phyloP scores from a whole-genome alignment of 192 early-diverging fungal species.

The Coemansia sp. region DNA sequence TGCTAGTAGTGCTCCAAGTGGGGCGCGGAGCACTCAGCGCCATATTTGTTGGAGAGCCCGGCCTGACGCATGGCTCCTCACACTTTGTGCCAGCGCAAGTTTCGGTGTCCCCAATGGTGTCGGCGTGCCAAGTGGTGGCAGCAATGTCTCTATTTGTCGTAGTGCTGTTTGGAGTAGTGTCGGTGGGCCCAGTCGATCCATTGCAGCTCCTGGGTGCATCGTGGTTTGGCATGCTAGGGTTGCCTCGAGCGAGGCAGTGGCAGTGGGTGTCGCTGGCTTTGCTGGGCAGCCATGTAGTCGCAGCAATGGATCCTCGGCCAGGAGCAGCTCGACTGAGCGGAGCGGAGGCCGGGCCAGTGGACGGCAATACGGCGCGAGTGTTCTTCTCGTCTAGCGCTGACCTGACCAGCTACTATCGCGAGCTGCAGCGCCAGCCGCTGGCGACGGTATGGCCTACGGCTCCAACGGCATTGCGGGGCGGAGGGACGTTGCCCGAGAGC shows the following conservation, averaged over 20 bases:
- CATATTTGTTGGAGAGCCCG: constrained; percentile 51
- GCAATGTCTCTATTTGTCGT: constrained; percentile 42
- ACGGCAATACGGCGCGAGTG: constrained; percentile 35
- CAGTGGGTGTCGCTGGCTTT: constrained; percentile 28
- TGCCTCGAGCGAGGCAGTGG: constrained; percentile 50
- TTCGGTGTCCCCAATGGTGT: constrained; percentile 22
- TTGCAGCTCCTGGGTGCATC: constrained; percentile 26
- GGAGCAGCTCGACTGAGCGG: background rate
- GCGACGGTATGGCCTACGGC: constrained; percentile 8
- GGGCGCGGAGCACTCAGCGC: constrained; percentile 52
- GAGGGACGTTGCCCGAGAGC: constrained; percentile 32
- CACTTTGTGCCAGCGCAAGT: constrained; percentile 48
- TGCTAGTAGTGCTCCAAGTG: constrained; percentile 50
- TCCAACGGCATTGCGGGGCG: constrained; percentile 13
- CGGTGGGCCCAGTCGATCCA: constrained; percentile 37
- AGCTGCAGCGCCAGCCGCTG: constrained; percentile 27
- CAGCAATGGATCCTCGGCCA: constrained; percentile 15
- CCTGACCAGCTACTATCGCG: constrained; percentile 48
- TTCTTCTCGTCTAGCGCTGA: constrained; percentile 52
- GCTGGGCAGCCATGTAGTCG: constrained; percentile 20
- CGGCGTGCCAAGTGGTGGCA: constrained; percentile 36
- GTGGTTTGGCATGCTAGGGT: constrained; percentile 9
- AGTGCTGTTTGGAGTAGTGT: constrained; percentile 49
- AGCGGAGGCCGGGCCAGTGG: constrained; percentile 8
- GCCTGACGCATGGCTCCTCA: constrained; percentile 38